phyloP scores from a whole-genome alignment of 805 yeast genomes.

The Yamadazyma philogaea region DNA sequence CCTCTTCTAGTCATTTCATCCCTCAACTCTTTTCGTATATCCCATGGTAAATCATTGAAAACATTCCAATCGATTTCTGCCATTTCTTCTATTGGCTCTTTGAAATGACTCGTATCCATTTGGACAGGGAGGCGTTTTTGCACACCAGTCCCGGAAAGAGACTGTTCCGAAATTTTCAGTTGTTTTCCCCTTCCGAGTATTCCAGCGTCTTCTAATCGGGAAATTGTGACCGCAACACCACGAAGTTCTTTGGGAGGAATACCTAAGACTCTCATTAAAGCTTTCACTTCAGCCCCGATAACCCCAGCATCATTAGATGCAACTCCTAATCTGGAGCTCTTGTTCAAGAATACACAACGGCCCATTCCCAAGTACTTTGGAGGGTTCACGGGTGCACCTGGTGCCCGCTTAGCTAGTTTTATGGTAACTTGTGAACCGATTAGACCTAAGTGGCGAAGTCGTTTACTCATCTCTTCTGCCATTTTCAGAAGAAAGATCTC shows the following conservation, averaged over 20 bases:
- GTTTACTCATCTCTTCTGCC: conserved; percentile 53
- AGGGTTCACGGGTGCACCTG: conserved; percentile 69
- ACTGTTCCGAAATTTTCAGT: conserved; percentile 20
- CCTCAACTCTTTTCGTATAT: conserved; percentile 60
- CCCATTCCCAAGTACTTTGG: conserved; percentile 87
- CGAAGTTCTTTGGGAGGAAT: conserved; percentile 68
- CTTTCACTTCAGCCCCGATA: conserved; percentile 57
- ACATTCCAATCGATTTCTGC: conserved; percentile 60
- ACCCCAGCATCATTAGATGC: conserved; percentile 59
- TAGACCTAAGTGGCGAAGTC: conserved; percentile 48
- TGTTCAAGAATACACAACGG: conserved; percentile 59
- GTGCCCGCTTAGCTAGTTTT: conserved; percentile 61
- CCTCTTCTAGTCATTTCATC: conserved; percentile 49
- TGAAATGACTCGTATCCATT: conserved; percentile 11
- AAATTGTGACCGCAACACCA: conserved; percentile 73
- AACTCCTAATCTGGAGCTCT: conserved; percentile 56
- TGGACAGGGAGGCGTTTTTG: not conserved
- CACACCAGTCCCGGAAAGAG: not conserved
- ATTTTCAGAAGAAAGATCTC: conserved; percentile 60
- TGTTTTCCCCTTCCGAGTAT: conserved; percentile 20
- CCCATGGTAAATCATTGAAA: conserved; percentile 60
- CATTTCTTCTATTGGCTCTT: conserved; percentile 20
- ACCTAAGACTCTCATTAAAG: conserved; percentile 52
- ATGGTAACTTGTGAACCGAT: conserved; percentile 59
- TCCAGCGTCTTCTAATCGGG: conserved; percentile 48